Evolutionary conservation across 1,139 yeast species (phyloP).

Genomic region (Debaryomyces sp.): DNA sequence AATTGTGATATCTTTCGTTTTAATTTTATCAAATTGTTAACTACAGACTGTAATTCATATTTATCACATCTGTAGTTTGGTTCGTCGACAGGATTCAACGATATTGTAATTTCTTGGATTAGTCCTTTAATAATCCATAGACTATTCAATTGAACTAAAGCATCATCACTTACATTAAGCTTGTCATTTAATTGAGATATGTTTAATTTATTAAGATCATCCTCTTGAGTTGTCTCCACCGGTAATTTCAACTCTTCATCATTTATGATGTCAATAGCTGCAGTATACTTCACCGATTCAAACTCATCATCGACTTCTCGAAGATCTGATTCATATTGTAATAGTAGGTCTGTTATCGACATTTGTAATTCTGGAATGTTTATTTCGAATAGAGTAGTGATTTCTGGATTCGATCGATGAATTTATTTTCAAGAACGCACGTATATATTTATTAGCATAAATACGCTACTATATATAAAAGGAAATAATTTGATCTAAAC

Average conservation of each 20-base stretch:
- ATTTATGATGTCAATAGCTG: slow-evolving; percentile 19
- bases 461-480: neutral
- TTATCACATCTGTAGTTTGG: slow-evolving; percentile 11
- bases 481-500: neutral
- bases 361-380: neutral
- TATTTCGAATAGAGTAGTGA: neutral
- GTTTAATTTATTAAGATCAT: slow-evolving; percentile 12
- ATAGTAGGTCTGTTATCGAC: slow-evolving; percentile 9
- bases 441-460: neutral
- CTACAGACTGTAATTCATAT: slow-evolving; percentile 21
- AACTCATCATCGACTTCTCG: slow-evolving; percentile 1
- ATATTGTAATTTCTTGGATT: slow-evolving; percentile 23
- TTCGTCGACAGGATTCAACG: slow-evolving; percentile 14
- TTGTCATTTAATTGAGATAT: slow-evolving; percentile 25
- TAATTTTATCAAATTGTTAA: slow-evolving; percentile 21
- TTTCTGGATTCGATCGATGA: neutral
- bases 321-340: slow-evolving; percentile 9
- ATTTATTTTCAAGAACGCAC: neutral
- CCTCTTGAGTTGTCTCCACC: slow-evolving; percentile 1
- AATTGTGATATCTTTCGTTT: slow-evolving; percentile 17
- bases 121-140: slow-evolving; percentile 26
- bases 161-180: slow-evolving; percentile 16
- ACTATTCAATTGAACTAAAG: slow-evolving; percentile 21
- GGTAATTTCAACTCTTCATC: slow-evolving; percentile 15
- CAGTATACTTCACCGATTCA: slow-evolving; percentile 9